phyloP scores from a whole-genome alignment of 345 rosid species.

The Populus euphratica region DNA sequence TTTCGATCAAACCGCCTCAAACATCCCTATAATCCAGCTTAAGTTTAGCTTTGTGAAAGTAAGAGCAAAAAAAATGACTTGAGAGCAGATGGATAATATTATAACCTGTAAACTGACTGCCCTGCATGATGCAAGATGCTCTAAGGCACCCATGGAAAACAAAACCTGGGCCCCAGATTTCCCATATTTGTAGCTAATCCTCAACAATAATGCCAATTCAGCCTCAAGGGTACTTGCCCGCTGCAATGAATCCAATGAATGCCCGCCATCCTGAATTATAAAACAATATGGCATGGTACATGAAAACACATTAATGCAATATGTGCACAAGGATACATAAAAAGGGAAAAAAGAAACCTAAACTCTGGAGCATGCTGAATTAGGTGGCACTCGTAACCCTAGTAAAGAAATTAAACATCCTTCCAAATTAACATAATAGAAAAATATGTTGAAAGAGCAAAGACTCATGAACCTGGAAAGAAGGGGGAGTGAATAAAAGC shows the following conservation, averaged over 20 bases:
- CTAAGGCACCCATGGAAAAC: slow-evolving; percentile 88
- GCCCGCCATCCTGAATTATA: slow-evolving; percentile 54
- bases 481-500: no score
- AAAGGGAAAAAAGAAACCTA: background rate
- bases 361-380: no score
- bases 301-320: background rate
- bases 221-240: slow-evolving; percentile 83
- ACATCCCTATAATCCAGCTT: slow-evolving; percentile 52
- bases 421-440: no score
- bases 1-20: slow-evolving; percentile 56
- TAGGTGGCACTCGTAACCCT: no score
- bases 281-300: background rate
- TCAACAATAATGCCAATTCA: slow-evolving; percentile 69
- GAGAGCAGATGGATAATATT: slow-evolving; percentile 1
- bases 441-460: no score
- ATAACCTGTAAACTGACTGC: slow-evolving; percentile 66
- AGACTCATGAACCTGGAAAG: no score
- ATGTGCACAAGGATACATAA: background rate
- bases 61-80: slow-evolving; percentile 13
- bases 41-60: slow-evolving; percentile 11
- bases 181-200: slow-evolving; percentile 88
- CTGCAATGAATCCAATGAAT: slow-evolving; percentile 73
- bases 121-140: slow-evolving; percentile 73
- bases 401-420: no score
- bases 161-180: slow-evolving; percentile 90